phyloP scores from a whole-genome alignment of 495 filamentous ascomycete genomes.

The Letharia columbiana region DNA sequence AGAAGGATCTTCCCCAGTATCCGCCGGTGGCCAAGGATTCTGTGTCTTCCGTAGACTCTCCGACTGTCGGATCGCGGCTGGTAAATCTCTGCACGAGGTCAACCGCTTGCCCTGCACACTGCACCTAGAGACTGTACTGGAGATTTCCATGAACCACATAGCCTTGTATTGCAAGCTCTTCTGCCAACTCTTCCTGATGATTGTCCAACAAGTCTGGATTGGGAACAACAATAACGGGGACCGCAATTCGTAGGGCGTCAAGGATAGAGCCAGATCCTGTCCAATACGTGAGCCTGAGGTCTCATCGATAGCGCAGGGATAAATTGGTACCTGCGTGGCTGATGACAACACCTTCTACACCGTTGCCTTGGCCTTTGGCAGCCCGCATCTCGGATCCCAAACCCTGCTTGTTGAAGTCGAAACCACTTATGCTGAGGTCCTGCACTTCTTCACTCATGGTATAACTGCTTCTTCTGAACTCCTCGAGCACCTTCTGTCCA shows the following conservation, averaged over 20 bases:
- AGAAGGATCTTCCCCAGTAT: constrained; percentile 33
- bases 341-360: constrained; percentile 59
- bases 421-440: constrained; percentile 48
- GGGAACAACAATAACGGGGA: constrained; percentile 75
- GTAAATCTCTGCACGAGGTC: constrained; percentile 34
- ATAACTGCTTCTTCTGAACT: constrained; percentile 25
- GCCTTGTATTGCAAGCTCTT: constrained; percentile 56
- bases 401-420: constrained; percentile 55
- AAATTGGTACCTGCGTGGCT: constrained; percentile 67
- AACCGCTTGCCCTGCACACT: background rate
- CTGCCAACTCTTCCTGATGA: constrained; percentile 81
- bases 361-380: constrained; percentile 31
- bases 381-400: constrained; percentile 49
- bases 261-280: constrained; percentile 84
- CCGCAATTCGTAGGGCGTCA: constrained; percentile 58
- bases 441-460: constrained; percentile 23
- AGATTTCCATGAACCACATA: constrained; percentile 60
- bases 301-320: background rate
- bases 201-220: constrained; percentile 79
- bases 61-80: constrained; percentile 34
- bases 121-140: constrained; percentile 39
- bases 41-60: constrained; percentile 36
- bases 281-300: background rate
- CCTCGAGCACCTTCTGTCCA: constrained; percentile 39
- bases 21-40: constrained; percentile 43